Evolutionary conservation across 208 protist species (phyloP).

Genomic region (Wallacemonas sp.): DNA sequence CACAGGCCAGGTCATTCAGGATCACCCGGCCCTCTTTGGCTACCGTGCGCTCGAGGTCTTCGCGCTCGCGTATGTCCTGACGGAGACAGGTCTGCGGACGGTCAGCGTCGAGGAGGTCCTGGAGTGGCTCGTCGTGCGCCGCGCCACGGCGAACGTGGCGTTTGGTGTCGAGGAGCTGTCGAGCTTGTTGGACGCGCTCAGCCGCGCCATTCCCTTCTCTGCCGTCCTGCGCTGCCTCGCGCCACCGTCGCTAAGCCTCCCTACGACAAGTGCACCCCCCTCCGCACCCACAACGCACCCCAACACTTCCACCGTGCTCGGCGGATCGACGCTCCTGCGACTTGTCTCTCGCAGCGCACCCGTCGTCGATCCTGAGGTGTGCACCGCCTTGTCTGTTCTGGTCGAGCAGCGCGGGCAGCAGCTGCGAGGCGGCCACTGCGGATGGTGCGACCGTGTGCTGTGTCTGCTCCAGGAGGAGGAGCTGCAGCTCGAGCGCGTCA

Average conservation of each 20-base stretch:
- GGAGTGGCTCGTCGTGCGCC: conserved; percentile 30
- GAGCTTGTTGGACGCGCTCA: conserved; percentile 44
- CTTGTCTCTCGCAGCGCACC: conserved; percentile 26
- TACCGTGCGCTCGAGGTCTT: conserved; percentile 42
- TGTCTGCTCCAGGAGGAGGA: conserved; percentile 21
- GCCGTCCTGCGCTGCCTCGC: conserved; percentile 37
- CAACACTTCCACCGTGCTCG: too few relatives aligned
- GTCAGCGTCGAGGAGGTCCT: conserved; percentile 35
- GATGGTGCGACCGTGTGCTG: conserved; percentile 27
- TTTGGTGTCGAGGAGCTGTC: conserved; percentile 47
- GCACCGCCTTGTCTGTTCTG: conserved; percentile 25
- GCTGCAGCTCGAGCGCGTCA: neutral
- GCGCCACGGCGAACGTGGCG: conserved; percentile 13
- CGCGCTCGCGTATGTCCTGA: conserved; percentile 36
- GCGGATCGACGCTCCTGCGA: conserved; percentile 16
- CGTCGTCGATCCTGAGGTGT: conserved; percentile 19
- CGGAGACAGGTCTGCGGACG: conserved; percentile 37
- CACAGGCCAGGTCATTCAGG: neutral
- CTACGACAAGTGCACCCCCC: neutral
- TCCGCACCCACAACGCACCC: neutral
- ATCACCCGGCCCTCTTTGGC: conserved; percentile 13
- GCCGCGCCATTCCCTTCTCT: conserved; percentile 49
- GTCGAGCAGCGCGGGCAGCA: conserved; percentile 30
- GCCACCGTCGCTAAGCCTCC: neutral
- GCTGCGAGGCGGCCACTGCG: conserved; percentile 23